Base-by-base conservation (phyloP, 2,329 filamentous ascomycete genomes). In the Cladosporium oxysporum region DNA sequence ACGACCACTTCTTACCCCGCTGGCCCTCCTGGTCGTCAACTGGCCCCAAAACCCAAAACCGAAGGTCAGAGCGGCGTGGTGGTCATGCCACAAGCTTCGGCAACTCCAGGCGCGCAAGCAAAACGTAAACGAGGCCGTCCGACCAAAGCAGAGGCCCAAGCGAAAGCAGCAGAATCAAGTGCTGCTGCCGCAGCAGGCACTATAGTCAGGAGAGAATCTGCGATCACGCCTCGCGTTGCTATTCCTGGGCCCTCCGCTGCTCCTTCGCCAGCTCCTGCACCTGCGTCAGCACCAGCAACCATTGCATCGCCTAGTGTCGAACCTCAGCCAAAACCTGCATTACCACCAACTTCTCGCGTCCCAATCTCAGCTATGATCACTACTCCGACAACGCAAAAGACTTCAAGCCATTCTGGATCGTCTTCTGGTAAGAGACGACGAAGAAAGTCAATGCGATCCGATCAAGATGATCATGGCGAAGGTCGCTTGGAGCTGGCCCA, bases 81-180 rank as follows among this genome's bases (percentile, higher is more conserved):
- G 50, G 50, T 35, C 23, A 53, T 63, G 35, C 49, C 66, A 1
- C 72, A 73, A 37, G 60, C 71, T 21, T 69, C 72, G 31, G 61
- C 72, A 26, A 69, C 68, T 28, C 33, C 61, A 31, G 61, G 61
- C 26, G 74, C 28, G 12, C 61, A 63, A 76, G 52, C 73, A 67
- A 83, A 82, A 69, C 80, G 82, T 69, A 83, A 82, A 71, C 77
- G 81, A 62, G 81, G 81, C 33, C 75, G 81, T 63, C 81, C 81
- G 8, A 82, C 81, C 4, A 83, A 83, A 67, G 80, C 79, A 64
- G 80, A 82, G 69, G 77, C 79, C 47, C 77, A 81, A 65, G 77
- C 78, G 63, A 80, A 79, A 71, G 79, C 77, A 35, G 77, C 79
- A 62, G 78, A 76, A 66, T 53, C 63, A 53, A 60, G 55, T 41